Evolutionary conservation across 805 yeast genomes (phyloP).

Genomic region (Cyberlindnera mrakii): DNA sequence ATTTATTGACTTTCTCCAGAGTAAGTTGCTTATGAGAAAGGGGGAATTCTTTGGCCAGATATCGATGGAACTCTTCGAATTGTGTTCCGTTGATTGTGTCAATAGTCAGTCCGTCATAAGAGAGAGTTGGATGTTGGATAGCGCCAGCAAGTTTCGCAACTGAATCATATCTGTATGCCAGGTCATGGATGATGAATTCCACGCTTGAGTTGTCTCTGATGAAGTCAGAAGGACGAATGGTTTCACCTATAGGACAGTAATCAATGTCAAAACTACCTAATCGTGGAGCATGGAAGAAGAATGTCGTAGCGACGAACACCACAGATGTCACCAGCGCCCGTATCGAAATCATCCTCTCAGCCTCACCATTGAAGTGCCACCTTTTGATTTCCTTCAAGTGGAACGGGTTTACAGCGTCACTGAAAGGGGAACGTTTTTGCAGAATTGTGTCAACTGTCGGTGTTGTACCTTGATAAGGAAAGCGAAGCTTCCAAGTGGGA

Average conservation of each 20-base stretch:
- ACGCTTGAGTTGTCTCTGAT: conserved; percentile 21
- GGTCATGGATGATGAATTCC: conserved; percentile 29
- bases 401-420: no score
- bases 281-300: neutral
- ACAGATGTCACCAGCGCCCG: no score
- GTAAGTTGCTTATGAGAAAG: conserved; percentile 37
- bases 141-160: conserved; percentile 41
- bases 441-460: no score
- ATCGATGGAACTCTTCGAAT: conserved; percentile 39
- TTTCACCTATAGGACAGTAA: neutral
- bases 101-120: conserved; percentile 17
- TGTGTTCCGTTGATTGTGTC: conserved; percentile 28
- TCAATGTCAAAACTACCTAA: neutral
- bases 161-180: conserved; percentile 28
- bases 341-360: no score
- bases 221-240: conserved; percentile 8
- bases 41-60: conserved; percentile 51
- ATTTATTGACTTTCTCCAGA: conserved; percentile 50
- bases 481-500: no score
- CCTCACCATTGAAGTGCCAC: no score
- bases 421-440: no score
- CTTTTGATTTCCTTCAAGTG: no score
- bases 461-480: no score
- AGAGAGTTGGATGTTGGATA: conserved; percentile 42
- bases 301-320: no score